Percentiles rank a stretch among this genome's conserved stretches.
phyloP scores from a whole-genome alignment of 768 basidiomycete genomes.

The Daedaleopsis nitida region DNA sequence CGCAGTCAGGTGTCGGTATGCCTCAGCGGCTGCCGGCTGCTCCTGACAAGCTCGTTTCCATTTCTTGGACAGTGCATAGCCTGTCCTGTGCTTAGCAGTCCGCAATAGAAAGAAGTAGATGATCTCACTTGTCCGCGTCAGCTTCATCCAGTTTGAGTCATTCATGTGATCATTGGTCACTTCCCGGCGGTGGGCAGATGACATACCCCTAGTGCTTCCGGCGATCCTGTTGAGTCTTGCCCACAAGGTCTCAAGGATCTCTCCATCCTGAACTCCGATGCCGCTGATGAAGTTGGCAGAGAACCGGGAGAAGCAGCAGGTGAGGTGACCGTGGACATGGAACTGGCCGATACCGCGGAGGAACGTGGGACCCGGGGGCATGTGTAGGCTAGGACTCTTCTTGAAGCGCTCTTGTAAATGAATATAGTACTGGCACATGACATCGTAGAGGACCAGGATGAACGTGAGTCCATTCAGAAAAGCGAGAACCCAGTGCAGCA shows the following conservation, averaged over 20 bases:
- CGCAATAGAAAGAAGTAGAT: no score
- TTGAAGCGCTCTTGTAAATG: constrained; percentile 1
- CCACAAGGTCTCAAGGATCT: constrained; percentile 41
- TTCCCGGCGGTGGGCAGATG: constrained; percentile 23
- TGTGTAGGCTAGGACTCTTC: neutral
- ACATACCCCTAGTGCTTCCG: constrained; percentile 24
- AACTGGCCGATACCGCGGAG: constrained; percentile 29
- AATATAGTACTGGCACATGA: constrained; percentile 19
- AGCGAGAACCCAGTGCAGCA: constrained; percentile 13
- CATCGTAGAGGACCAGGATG: constrained; percentile 7
- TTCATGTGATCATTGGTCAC: constrained; percentile 34
- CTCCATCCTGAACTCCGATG: constrained; percentile 31
- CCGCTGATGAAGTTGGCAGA: constrained; percentile 32
- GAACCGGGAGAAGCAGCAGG: constrained; percentile 28
- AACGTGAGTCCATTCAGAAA: constrained; percentile 1
- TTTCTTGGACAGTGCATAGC: no score
- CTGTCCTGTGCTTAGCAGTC: no score
- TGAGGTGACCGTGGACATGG: constrained; percentile 34
- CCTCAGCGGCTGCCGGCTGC: no score
- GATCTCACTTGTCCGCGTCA: no score
- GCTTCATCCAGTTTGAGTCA: constrained; percentile 38
- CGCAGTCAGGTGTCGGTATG: no score
- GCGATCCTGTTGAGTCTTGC: constrained; percentile 31
- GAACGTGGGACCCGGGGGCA: constrained; percentile 1
- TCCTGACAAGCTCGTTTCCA: no score